Percentiles rank a stretch among this genome's conserved stretches.
Conservation (phyloP, 495 filamentous ascomycete genomes). For the Podospora comata region DNA sequence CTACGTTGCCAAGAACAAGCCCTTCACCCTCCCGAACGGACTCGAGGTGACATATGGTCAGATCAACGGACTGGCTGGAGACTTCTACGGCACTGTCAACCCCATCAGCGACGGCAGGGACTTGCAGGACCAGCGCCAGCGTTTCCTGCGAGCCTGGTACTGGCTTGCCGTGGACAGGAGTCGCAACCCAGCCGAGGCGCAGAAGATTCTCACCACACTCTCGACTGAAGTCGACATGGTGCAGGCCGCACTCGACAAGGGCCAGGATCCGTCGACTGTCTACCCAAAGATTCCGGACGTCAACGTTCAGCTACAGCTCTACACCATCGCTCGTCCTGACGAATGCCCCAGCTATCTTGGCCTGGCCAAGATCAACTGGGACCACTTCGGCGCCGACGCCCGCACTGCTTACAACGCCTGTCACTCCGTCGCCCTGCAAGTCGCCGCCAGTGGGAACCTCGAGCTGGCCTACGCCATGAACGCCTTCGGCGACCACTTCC, state of each 20-base stretch:
- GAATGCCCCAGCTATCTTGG: slow-evolving; percentile 17
- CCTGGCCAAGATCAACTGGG: slow-evolving; percentile 21
- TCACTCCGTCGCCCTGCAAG: slow-evolving; percentile 19
- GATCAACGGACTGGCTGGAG: slow-evolving; percentile 26
- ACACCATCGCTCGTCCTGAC: not conserved
- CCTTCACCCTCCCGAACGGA: slow-evolving; percentile 17
- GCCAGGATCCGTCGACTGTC: not conserved
- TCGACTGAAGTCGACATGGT: slow-evolving; percentile 4
- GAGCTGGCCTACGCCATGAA: slow-evolving; percentile 24
- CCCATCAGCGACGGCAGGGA: slow-evolving; percentile 18
- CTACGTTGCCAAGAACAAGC: not conserved
- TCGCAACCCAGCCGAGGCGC: slow-evolving; percentile 9
- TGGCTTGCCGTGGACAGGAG: not conserved
- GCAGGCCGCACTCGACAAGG: not conserved
- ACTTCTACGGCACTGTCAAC: slow-evolving; percentile 21
- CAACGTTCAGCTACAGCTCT: not conserved
- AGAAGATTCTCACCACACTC: not conserved
- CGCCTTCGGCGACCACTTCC: slow-evolving; percentile 30
- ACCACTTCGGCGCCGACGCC: slow-evolving; percentile 27
- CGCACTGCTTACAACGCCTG: slow-evolving; percentile 25
- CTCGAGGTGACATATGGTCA: slow-evolving; percentile 24
- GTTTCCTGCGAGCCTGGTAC: not conserved
- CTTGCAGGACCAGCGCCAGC: not conserved
- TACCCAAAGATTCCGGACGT: not conserved
- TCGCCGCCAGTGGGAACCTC: slow-evolving; percentile 14